Evolutionary conservation across 2,329 filamentous ascomycete species (phyloP).

Genomic region (Cercospora zeina): DNA sequence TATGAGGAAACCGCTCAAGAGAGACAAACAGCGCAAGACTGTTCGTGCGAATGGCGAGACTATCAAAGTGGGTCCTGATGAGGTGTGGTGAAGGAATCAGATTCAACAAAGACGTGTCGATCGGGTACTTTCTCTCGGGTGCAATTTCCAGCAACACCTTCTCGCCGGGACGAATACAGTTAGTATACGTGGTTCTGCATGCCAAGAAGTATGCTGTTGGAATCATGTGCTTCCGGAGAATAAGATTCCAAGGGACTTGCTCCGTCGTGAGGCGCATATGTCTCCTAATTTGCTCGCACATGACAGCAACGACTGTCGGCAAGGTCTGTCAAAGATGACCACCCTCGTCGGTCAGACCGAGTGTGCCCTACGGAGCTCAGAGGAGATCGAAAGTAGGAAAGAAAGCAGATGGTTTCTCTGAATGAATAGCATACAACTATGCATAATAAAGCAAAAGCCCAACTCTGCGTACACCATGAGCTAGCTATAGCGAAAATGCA

Average conservation of each 20-base stretch:
- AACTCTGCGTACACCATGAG: background rate
- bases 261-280: background rate
- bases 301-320: background rate
- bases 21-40: constrained; percentile 74
- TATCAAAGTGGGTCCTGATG: constrained; percentile 73
- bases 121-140: background rate
- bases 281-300: background rate
- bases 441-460: background rate
- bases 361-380: background rate
- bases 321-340: background rate
- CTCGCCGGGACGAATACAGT: background rate
- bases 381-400: background rate
- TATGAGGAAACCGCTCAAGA: constrained; percentile 88
- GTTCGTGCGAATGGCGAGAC: constrained; percentile 78
- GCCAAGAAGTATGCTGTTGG: background rate
- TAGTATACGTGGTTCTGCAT: background rate
- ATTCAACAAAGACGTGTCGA: background rate
- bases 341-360: background rate
- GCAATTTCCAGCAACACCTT: background rate
- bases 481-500: background rate
- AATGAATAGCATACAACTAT: background rate
- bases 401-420: background rate
- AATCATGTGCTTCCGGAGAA: background rate
- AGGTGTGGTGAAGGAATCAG: constrained; percentile 71
- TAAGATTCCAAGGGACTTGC: background rate